phyloP scores from a whole-genome alignment of 306 rosid genomes.

The Cicer bijugum region DNA sequence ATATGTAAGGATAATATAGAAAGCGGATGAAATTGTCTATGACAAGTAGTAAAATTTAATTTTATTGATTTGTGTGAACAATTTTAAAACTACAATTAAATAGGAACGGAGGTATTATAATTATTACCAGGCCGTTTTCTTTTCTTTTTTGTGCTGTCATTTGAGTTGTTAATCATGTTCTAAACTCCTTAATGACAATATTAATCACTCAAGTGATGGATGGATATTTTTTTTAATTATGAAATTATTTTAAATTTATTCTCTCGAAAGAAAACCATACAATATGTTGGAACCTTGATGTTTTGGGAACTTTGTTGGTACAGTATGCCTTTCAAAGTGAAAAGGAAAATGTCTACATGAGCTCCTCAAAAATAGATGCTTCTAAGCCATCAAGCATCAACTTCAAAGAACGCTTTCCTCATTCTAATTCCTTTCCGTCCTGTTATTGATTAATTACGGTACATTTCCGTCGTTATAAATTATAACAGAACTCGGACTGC shows the following conservation, averaged over 20 bases:
- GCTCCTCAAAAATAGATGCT: neutral
- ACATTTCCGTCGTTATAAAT: no score
- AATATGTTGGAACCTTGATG: neutral
- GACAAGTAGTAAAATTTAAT: no score
- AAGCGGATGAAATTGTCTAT: no score
- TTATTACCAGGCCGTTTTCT: neutral
- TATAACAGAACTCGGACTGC: no score
- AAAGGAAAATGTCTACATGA: neutral
- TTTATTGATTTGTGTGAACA: no score
- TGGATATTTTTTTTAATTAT: neutral
- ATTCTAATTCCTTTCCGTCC: no score
- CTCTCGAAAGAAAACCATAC: neutral
- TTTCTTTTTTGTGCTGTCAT: neutral
- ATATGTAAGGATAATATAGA: no score
- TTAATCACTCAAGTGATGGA: neutral
- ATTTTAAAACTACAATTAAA: no score
- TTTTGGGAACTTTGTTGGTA: neutral
- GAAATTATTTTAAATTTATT: neutral
- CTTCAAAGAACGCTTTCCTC: no score
- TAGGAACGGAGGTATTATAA: neutral
- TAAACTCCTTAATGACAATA: neutral
- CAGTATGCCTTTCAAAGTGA: neutral
- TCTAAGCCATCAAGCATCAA: neutral
- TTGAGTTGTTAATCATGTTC: constrained; percentile 17
- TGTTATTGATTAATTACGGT: no score